Evolutionary conservation across 495 filamentous ascomycete genomes (phyloP), one percentile per base, ranked within the genome.

Genomic region (Neurospora pannonica): DNA sequence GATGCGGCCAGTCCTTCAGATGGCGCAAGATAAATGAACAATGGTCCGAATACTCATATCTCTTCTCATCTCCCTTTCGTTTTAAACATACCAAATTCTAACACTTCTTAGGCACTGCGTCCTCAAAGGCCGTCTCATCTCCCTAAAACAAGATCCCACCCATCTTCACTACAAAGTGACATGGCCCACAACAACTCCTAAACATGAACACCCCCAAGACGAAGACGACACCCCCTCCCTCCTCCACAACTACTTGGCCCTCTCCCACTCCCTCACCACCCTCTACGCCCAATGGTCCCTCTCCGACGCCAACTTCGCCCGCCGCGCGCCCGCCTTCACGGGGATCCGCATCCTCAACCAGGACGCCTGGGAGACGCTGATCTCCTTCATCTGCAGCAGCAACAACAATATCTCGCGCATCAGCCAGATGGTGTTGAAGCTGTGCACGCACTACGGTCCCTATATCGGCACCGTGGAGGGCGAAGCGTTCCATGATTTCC

Each of bases 371-470:
- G 96, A 99, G 82, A 90, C 97, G 6, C 85, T 99, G 4, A 85
- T 99, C 17, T 90, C 91, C 38, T 99, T 99, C 81, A 98, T 99
- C 73, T 98, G 96, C 86, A 97, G 94, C 81, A 97, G 93, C 83
- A 99, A 99, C 83, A 99, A 99, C 82, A 97, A 99, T 79, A 99
- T 99, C 73, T 86, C 89, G 5, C 91, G 96, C 36, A 99, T 99
- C 77, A 93, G 92, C 15, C 92, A 95, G 80, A 98, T 99, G 96
- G 93, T 98, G 28, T 89, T 95, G 73, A 98, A 97, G 77, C 86
- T 99, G 9, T 98, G 96, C 80, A 73, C 88, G 19, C 87, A 97
- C 76, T 98, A 97, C 77, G 96, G 96, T 0, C 88, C 90, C 0
- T 83, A 92, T 24, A 85, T 98, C 42, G 93, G 89, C 17, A 87